These are phyloP conservation scores for Leishmania braziliensis DNA, from an alignment of 208 protist genomes.

Conservation along the genomic window DNA sequence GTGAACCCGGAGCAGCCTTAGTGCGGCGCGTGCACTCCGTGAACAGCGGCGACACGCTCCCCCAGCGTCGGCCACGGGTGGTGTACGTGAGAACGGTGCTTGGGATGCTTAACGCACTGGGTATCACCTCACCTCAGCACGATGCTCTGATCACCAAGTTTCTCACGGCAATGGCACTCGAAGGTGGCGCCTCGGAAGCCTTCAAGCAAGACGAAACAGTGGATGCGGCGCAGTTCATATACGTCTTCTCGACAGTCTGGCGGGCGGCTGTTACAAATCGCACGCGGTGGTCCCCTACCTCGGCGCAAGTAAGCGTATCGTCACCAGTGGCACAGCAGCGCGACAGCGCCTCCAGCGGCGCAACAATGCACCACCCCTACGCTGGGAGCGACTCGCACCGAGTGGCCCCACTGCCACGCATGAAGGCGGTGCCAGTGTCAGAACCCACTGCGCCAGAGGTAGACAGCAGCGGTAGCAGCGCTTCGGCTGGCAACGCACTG, in stretches of 20 bases:
- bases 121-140: constrained; percentile 25
- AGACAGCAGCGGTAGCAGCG: not conserved
- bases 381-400: not conserved
- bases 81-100: constrained; percentile 24
- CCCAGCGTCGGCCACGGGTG: constrained; percentile 15
- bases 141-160: constrained; percentile 49
- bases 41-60: not conserved
- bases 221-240: constrained; percentile 41
- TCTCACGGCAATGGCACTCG: constrained; percentile 32
- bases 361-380: not conserved
- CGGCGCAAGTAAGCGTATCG: not conserved
- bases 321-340: not conserved
- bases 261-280: constrained; percentile 30
- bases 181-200: not conserved
- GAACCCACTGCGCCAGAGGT: not conserved
- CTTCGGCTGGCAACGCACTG: not conserved
- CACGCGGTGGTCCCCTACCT: not conserved
- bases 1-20: constrained; percentile 6
- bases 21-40: not conserved
- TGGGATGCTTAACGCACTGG: constrained; percentile 30
- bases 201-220: not conserved
- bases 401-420: not conserved
- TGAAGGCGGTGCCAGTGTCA: not conserved
- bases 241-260: constrained; percentile 52
- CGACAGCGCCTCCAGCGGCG: not conserved